Evolutionary conservation across 768 basidiomycete species (phyloP).

Genomic region (Tricholoma bakamatsutake): DNA sequence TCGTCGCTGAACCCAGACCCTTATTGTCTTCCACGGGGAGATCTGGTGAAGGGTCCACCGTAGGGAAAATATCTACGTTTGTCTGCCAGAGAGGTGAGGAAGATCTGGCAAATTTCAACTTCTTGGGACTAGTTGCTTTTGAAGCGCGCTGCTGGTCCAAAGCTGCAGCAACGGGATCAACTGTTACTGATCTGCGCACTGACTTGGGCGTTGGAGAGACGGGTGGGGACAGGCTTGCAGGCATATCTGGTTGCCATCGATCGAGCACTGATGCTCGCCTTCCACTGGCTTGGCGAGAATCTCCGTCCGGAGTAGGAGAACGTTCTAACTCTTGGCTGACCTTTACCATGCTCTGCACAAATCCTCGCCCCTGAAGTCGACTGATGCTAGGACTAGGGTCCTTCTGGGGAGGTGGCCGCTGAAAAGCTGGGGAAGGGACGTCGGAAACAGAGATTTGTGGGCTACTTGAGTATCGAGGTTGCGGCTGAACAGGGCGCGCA

Average conservation of each 20-base stretch:
- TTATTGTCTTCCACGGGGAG: slow-evolving; percentile 12
- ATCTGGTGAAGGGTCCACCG: slow-evolving; percentile 3
- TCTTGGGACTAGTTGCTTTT: background rate
- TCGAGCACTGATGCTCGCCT: slow-evolving; percentile 58
- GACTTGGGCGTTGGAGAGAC: slow-evolving; percentile 38
- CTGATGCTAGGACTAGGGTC: slow-evolving; percentile 81
- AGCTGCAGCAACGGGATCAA: slow-evolving; percentile 17
- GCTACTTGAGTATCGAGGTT: slow-evolving; percentile 37
- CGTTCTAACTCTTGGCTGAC: slow-evolving; percentile 52
- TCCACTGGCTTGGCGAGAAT: slow-evolving; percentile 23
- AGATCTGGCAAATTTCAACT: slow-evolving; percentile 23
- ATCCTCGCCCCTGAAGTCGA: slow-evolving; percentile 76
- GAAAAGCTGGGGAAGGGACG: slow-evolving; percentile 52
- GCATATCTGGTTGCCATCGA: slow-evolving; percentile 52
- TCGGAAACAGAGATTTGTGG: slow-evolving; percentile 39
- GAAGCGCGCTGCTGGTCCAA: slow-evolving; percentile 16
- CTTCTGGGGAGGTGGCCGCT: slow-evolving; percentile 51
- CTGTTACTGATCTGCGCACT: slow-evolving; percentile 34
- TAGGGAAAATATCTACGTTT: slow-evolving; percentile 2
- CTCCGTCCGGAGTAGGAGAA: slow-evolving; percentile 27
- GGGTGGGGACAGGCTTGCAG: slow-evolving; percentile 24
- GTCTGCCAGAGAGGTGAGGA: slow-evolving; percentile 9
- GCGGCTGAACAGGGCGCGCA: slow-evolving; percentile 48
- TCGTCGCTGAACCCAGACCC: slow-evolving; percentile 68
- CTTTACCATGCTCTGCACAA: slow-evolving; percentile 80